Base-by-base conservation (phyloP, 306 rosid genomes). In the Senna siamea region DNA sequence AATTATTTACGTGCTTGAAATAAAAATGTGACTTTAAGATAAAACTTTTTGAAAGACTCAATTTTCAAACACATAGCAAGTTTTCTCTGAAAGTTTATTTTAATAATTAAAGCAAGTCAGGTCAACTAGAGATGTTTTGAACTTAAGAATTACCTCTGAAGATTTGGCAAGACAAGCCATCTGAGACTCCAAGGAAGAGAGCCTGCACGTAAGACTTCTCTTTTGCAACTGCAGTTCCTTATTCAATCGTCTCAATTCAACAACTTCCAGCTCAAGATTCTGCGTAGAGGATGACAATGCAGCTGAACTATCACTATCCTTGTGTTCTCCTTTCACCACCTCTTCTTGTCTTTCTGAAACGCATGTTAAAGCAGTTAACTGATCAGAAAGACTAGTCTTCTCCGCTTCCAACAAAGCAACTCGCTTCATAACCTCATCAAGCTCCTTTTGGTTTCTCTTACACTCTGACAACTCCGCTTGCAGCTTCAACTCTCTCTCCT, bases 201-300 rank as follows among this genome's bases (percentile, higher is more conserved):
- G 85, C 57, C 87, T 87, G 68, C 97, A 88, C 78, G 94, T 73
- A 66, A 89, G 94, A 63, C 81, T 89, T 71, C 98, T 85, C 85
- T 93, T 93, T 83, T 91, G 91, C 78, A 93, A 85, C 84, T 93
- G 98, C 13, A 93, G 85, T 85, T 93, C 98, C 87, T 89, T 93
- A 72, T 91, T 93, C 64, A 93, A 51, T 20, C 98, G 84, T 82
- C 96, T 89, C 87, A 93, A 73, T 73, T 93, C 97, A 20, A 93
- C 89, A 74, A 93, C 93, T 54, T 93, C 97, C 56, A 93, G 85
- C 74, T 93, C 98, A 69, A 82, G 85, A 69, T 79, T 82, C 59
- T 80, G 81, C 9, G 83, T 58, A 0, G 76, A 60, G 15, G 48
- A 23, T 26, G 40, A 37, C 4, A 7, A 37, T 37, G 8, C 20